Base-by-base conservation (phyloP, 2,329 filamentous ascomycete species). In the Chalaropsis thielavioides region DNA sequence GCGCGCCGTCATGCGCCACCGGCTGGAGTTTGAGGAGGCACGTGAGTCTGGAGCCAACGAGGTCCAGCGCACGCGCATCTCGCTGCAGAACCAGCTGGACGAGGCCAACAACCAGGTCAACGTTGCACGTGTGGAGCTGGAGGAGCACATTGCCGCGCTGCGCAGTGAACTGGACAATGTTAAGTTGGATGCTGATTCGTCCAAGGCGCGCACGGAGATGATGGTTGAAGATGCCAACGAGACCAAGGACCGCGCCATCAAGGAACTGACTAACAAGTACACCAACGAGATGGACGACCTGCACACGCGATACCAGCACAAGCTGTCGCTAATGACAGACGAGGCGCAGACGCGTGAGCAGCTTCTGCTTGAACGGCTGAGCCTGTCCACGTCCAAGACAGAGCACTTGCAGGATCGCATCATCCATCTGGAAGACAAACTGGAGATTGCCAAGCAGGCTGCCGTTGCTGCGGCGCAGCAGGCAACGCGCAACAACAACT, bases 361-460 rank as follows among this genome's bases (percentile, higher is more conserved):
- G 68, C 88, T 92, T 72, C 82, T 95, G 54, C 81, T 88, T 60
- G 90, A 96, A 72, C 86, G 89, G 31, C 81, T 97, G 64, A 86
- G 83, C 68, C 81, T 97, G 65, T 89, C 90, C 0, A 84, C 92
- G 8, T 89, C 90, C 65, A 95, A 92, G 79, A 84, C 87, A 3
- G 85, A 91, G 70, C 88, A 95, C 73, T 83, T 95, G 24, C 87
- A 95, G 73, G 92, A 96, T 70, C 90, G 89, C 70, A 83, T 96
- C 31, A 76, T 82, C 3, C 88, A 95, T 70, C 80, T 97, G 1
- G 90, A 96, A 73, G 92, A 96, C 74, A 92, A 91, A 74, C 82
- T 99, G 17, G 87, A 95, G 70, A 88, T 97, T 70, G 87, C 92
- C 27, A 92, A 92, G 73, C 85, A 91, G 72, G 92, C 92, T 40